phyloP scores from a whole-genome alignment of 148 eudicot genomes.

The Euryodendron excelsum region DNA sequence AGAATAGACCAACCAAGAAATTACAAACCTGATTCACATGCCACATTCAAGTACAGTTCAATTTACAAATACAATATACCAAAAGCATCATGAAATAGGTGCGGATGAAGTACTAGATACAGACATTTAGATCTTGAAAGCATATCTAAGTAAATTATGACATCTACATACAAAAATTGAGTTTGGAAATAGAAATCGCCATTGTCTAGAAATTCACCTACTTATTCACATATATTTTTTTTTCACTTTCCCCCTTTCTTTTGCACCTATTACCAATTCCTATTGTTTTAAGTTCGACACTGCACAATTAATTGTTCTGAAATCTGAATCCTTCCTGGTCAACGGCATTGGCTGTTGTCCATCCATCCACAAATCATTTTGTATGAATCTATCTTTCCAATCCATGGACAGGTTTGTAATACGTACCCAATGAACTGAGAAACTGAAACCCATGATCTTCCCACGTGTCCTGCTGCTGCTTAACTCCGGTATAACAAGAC shows the following conservation, averaged over 20 bases:
- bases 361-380: neutral
- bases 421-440: too few species aligned
- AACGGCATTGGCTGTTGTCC: neutral
- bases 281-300: too few species aligned
- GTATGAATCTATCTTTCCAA: neutral
- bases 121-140: neutral
- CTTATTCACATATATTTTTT: too few species aligned
- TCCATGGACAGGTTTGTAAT: too few species aligned
- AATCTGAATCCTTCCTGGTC: neutral
- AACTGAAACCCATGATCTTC: constrained; percentile 76
- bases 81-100: too few species aligned
- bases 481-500: constrained; percentile 75
- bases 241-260: too few species aligned
- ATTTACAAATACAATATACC: too few species aligned
- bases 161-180: neutral
- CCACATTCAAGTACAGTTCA: neutral
- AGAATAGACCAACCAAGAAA: constrained; percentile 73
- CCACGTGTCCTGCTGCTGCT: constrained; percentile 79
- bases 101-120: too few species aligned
- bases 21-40: constrained; percentile 57
- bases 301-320: too few species aligned
- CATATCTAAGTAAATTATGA: too few species aligned
- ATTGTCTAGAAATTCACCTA: neutral
- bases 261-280: too few species aligned
- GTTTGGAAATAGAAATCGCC: neutral